phyloP scores from a whole-genome alignment of 176 grass and related monocot species.

The Cocos nucifera region DNA sequence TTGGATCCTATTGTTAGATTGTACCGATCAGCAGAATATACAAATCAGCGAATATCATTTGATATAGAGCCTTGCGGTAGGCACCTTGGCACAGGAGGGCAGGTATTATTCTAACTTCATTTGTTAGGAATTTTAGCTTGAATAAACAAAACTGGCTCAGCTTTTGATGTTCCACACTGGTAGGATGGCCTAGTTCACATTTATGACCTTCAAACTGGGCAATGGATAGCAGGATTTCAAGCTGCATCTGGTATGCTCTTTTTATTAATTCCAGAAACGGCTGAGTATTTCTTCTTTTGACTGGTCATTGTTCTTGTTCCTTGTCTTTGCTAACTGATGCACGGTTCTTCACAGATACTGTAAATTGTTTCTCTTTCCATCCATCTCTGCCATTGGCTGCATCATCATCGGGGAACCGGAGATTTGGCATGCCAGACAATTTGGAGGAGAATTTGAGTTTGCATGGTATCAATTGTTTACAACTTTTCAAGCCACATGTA shows the following conservation, averaged over 20 bases:
- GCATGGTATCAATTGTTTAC: constrained; percentile 20
- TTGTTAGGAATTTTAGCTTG: not conserved
- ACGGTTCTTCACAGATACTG: constrained; percentile 57
- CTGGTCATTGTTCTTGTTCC: constrained; percentile 10
- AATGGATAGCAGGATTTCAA: constrained; percentile 73
- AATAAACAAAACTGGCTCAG: not conserved
- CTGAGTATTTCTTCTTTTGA: constrained; percentile 1
- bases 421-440: constrained; percentile 50
- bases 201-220: constrained; percentile 81
- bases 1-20: constrained; percentile 36
- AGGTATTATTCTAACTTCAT: constrained; percentile 30
- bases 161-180: not conserved
- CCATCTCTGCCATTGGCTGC: constrained; percentile 63
- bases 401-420: constrained; percentile 84
- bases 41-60: constrained; percentile 93
- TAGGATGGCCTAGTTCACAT: constrained; percentile 91
- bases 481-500: not conserved
- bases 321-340: not conserved
- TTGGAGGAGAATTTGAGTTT: constrained; percentile 43
- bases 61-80: constrained; percentile 90
- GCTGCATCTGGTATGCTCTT: constrained; percentile 68
- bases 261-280: not conserved
- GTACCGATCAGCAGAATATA: constrained; percentile 80
- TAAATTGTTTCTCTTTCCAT: constrained; percentile 77
- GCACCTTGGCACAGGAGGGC: constrained; percentile 78